Conservation (phyloP, 768 basidiomycete species). For the Boletus speciosus region DNA sequence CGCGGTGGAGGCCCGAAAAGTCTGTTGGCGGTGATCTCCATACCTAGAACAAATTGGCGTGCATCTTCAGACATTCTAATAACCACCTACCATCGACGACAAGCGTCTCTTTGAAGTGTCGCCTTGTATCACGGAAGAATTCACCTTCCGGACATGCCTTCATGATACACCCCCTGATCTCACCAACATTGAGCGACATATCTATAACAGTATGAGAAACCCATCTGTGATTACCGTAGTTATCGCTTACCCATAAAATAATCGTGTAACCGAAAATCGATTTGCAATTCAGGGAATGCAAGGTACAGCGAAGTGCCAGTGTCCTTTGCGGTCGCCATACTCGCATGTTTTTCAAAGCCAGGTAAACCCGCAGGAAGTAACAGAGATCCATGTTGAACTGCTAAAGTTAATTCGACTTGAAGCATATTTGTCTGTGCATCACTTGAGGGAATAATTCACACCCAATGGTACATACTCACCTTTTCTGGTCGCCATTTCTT, state of each 20-base stretch:
- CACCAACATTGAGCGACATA: constrained; percentile 70
- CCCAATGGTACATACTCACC: constrained; percentile 38
- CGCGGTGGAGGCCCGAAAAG: constrained; percentile 87
- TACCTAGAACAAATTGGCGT: constrained; percentile 39
- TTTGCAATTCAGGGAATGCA: constrained; percentile 62
- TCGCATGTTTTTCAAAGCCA: constrained; percentile 46
- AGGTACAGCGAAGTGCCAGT: constrained; percentile 57
- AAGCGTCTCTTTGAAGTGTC: constrained; percentile 33
- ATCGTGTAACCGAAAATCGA: constrained; percentile 79
- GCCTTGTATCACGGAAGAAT: constrained; percentile 24
- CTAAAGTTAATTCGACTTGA: constrained; percentile 64
- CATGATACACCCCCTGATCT: constrained; percentile 51
- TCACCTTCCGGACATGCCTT: constrained; percentile 45
- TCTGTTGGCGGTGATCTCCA: constrained; percentile 79
- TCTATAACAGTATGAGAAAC: constrained; percentile 43
- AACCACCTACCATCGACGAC: constrained; percentile 47
- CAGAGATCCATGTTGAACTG: constrained; percentile 49
- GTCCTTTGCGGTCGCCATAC: constrained; percentile 30
- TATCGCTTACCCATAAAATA: constrained; percentile 73
- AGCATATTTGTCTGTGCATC: constrained; percentile 71
- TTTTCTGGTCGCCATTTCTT: constrained; percentile 77
- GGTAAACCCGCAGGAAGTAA: constrained; percentile 66
- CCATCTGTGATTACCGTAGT: not conserved
- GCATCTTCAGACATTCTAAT: not conserved
- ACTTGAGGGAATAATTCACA: constrained; percentile 5